A percentile compares a stretch with the other conserved stretches of the same genome.
These are phyloP conservation scores for Eucalyptus grandis DNA, from an alignment of 345 rosid genomes.

Conservation along the genomic window DNA sequence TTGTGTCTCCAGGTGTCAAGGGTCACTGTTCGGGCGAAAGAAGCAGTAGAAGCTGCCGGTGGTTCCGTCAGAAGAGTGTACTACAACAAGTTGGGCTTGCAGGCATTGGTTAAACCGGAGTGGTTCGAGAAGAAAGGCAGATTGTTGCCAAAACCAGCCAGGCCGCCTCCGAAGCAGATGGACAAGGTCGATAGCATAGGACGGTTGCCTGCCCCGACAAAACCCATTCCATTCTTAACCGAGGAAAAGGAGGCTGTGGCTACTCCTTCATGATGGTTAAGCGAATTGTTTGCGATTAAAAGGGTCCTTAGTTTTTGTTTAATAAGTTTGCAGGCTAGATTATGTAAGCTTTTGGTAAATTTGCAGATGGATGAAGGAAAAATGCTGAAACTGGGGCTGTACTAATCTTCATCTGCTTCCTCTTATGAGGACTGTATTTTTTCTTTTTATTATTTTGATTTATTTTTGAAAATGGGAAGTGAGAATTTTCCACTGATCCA, in stretches of 20 bases:
- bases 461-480: neutral
- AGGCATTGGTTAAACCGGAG: constrained; percentile 83
- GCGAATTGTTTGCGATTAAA: neutral
- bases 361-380: neutral
- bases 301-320: neutral
- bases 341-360: neutral
- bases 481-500: neutral
- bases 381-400: neutral
- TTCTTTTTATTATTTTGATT: neutral
- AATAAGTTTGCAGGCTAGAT: neutral
- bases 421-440: neutral
- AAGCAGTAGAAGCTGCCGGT: constrained; percentile 83
- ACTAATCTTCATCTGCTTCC: neutral
- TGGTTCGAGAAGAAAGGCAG: constrained; percentile 98
- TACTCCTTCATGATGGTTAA: neutral
- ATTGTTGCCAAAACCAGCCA: constrained; percentile 72
- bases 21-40: constrained; percentile 85
- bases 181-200: constrained; percentile 94
- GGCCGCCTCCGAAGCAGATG: constrained; percentile 90
- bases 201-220: constrained; percentile 81
- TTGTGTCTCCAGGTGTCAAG: constrained; percentile 51
- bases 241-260: constrained; percentile 23
- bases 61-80: constrained; percentile 87
- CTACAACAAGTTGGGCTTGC: constrained; percentile 81
- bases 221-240: constrained; percentile 58